Conservation (phyloP, 768 basidiomycete genomes). For the Termitomyces eurrhizus region DNA sequence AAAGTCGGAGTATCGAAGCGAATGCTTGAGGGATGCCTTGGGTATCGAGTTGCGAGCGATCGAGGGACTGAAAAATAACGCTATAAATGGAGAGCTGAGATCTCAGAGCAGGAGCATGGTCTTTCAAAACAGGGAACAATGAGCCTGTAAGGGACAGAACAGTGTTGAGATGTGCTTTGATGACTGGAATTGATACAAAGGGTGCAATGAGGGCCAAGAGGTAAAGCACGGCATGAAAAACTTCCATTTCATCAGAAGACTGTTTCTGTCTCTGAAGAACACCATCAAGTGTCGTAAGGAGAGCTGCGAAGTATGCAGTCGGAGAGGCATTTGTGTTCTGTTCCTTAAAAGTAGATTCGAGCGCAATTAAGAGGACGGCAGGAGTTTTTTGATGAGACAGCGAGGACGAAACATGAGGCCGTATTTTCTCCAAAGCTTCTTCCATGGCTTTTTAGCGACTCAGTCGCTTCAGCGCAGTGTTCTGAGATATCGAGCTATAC, state of each 20-base stretch:
- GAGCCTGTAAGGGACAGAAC: slow-evolving; percentile 73
- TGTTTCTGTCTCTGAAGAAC: slow-evolving; percentile 59
- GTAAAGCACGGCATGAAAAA: slow-evolving; percentile 82
- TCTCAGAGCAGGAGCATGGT: slow-evolving; percentile 76
- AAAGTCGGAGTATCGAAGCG: slow-evolving; percentile 78
- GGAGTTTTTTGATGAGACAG: slow-evolving; percentile 88
- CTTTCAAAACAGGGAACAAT: slow-evolving; percentile 62
- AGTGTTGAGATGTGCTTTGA: slow-evolving; percentile 70
- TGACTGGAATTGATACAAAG: slow-evolving; percentile 74
- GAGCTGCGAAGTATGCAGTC: slow-evolving; percentile 93
- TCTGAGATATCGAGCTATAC: neutral
- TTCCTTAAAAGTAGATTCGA: slow-evolving; percentile 78
- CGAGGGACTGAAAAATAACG: slow-evolving; percentile 63
- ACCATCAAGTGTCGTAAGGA: slow-evolving; percentile 80
- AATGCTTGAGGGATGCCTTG: slow-evolving; percentile 76
- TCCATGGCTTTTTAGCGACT: slow-evolving; percentile 41
- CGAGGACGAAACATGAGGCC: slow-evolving; percentile 77
- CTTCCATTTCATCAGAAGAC: slow-evolving; percentile 58
- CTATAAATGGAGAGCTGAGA: slow-evolving; percentile 82
- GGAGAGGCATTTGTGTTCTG: slow-evolving; percentile 64
- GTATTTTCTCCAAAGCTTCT: slow-evolving; percentile 73
- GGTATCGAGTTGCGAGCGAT: slow-evolving; percentile 64
- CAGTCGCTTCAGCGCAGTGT: neutral
- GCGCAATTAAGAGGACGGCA: slow-evolving; percentile 76
- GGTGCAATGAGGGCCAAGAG: slow-evolving; percentile 75